Evolutionary conservation across 2,329 filamentous ascomycete species (phyloP), one percentile per base, ranked within the genome.

Genomic region (Cadophora gregata): DNA sequence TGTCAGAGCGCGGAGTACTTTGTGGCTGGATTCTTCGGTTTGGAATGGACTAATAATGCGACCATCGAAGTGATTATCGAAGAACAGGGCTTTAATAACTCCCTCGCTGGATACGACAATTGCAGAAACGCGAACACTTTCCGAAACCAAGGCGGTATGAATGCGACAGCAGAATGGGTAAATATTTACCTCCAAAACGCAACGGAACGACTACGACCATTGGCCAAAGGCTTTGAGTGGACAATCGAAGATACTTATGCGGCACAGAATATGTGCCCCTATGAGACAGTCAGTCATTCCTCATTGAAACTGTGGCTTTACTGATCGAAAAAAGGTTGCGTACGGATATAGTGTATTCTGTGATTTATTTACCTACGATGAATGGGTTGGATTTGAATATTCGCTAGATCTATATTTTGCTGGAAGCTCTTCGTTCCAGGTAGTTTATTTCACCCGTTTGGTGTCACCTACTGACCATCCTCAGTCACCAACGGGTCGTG

Each of bases 281-380:
- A 93, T 74, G 91, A 94, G 77, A 93, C 90, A 0, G 84, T 79
- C 65, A 64, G 76, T 67, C 48, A 55, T 24, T 27, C 24, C 19
- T 14, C 21, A 8, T 51, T 38, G 33, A 19, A n/a, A 12, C 2
- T 19, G 9, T 27, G 21, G 56, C n/a, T 21, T 70, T 71, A 72
- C 66, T 42, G 10, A 51, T 55, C n/a, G 48, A 31, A 21, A n/a
- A 3, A 25, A 81, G 79, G 85, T 92, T n/a, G 88, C 89, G 0
- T 88, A 90, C 67, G 91, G 91, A 25, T 93, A 88, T 80, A 92
- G 89, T 71, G 83, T 83, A 10, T 94, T 92, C 80, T 94, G 91
- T 75, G 81, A 87, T 27, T 82, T 94, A 4, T 94, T 93, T 76
- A 93, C 87, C 0, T 92, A 89, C 71, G 82, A 89, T 24, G 91